Evolutionary conservation across 768 basidiomycete species (phyloP), one percentile per base, ranked within the genome.

Genomic region (Lactifluus subvellereus): DNA sequence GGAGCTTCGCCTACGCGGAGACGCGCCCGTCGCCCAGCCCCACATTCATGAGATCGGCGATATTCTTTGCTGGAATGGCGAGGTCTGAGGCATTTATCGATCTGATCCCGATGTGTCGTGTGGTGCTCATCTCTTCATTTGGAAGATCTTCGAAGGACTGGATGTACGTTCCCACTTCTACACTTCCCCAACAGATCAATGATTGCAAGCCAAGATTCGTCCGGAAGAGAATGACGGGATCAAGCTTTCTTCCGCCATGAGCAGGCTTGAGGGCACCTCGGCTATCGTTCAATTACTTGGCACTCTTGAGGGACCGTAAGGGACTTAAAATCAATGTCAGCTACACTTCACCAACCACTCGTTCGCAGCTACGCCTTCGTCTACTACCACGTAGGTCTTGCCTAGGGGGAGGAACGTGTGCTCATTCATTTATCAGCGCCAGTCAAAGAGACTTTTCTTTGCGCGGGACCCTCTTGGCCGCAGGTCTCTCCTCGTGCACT

Each of bases 11-110:
- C 73, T 95, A 54, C 78, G 93, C 64, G 93, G 93, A 1, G 68
- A 74, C 10, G 47, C 60, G 10, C 77, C 78, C 0, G 72, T 91
- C 16, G 72, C 78, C 2, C 93, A 95, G 71, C 93, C 93, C 32
- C 90, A 93, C 52, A 40, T 65, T 8, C 66, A 70, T 70, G 69
- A 74, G 38, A 77, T 76, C 14, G 84, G 81, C 7, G 79, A 86
- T 69, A 70, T 90, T 3, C 73, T 94, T 32, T 92, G 90, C 69
- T 94, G 89, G 88, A 93, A 92, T 69, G 92, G 93, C 64, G 89
- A 94, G 77, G 90, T 86, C 51, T 51, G 74, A 74, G 16, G 30
- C 11, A 42, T 27, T 32, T 51, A 10, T 22, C 38, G 42, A 20
- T 57, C n/a, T 35, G 32, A 3, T 16, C 18, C 6, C 33, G 11